Evolutionary conservation across 495 filamentous ascomycete genomes (phyloP).

Genomic region (Penicillium taxi): DNA sequence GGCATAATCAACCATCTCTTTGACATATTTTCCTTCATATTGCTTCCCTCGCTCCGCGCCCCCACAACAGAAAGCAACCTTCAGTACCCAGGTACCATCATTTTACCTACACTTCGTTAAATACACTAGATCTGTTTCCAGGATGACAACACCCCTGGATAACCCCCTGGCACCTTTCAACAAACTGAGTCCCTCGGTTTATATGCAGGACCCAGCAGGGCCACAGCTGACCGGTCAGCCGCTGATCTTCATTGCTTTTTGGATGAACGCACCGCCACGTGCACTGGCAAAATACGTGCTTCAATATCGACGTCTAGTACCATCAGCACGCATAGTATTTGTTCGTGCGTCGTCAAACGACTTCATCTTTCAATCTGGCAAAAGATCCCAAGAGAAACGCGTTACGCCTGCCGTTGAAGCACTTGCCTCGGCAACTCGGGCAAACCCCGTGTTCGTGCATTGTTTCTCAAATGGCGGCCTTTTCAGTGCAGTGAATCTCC

Average conservation of each 20-base stretch:
- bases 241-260: conserved; percentile 34
- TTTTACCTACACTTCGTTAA: no score
- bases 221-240: conserved; percentile 1
- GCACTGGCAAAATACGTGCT: conserved; percentile 32
- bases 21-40: no score
- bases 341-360: conserved; percentile 31
- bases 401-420: conserved; percentile 32
- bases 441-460: conserved; percentile 30
- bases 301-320: conserved; percentile 29
- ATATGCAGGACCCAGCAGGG: conserved; percentile 21
- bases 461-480: conserved; percentile 41
- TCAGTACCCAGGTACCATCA: no score
- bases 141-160: not conserved
- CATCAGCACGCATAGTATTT: conserved; percentile 35
- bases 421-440: conserved; percentile 18
- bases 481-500: conserved; percentile 22
- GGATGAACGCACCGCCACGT: conserved; percentile 38
- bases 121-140: no score
- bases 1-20: no score
- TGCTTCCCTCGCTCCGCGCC: no score
- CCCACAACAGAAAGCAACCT: no score
- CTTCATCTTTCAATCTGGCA: conserved; percentile 24
- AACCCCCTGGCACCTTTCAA: conserved; percentile 13
- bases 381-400: conserved; percentile 21
- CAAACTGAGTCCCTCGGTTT: conserved; percentile 29